These are phyloP conservation scores for Lichenothelia convexa DNA, from an alignment of 495 filamentous ascomycete genomes.

Conservation along the genomic window DNA sequence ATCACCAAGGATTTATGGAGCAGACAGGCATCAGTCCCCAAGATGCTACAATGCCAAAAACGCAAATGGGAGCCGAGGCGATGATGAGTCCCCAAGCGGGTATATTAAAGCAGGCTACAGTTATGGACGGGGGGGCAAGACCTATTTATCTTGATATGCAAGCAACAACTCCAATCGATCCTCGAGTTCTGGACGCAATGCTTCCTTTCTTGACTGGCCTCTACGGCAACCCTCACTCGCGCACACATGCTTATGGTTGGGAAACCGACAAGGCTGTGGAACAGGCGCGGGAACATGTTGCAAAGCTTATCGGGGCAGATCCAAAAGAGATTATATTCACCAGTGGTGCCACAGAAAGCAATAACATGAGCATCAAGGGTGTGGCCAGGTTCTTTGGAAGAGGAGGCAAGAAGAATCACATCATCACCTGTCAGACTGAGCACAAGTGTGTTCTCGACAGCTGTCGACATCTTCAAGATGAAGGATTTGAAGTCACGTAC, in stretches of 20 bases:
- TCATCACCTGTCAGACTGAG: conserved; percentile 92
- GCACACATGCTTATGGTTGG: conserved; percentile 98
- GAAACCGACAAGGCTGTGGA: conserved; percentile 91
- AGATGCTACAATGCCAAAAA: conserved; percentile 35
- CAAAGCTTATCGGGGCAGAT: conserved; percentile 77
- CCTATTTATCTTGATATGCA: conserved; percentile 99
- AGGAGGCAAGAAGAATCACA: conserved; percentile 91
- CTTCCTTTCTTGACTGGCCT: conserved; percentile 82
- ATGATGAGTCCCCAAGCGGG: conserved; percentile 60
- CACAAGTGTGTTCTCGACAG: conserved; percentile 98
- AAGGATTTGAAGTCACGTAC: conserved; percentile 92
- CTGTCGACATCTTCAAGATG: conserved; percentile 88
- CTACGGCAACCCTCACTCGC: conserved; percentile 93
- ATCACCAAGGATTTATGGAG: conserved; percentile 60
- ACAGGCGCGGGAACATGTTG: conserved; percentile 64
- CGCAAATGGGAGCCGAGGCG: conserved; percentile 39
- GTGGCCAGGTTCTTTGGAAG: conserved; percentile 87
- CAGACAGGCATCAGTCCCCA: conserved; percentile 46
- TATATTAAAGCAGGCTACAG: conserved; percentile 76
- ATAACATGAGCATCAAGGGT: conserved; percentile 99
- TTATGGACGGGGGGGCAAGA: conserved; percentile 84
- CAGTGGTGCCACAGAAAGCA: conserved; percentile 92
- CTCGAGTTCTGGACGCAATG: conserved; percentile 91
- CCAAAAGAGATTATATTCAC: conserved; percentile 98
- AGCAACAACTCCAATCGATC: conserved; percentile 91